phyloP scores from a whole-genome alignment of 2,329 filamentous ascomycete genomes.

The Nemania sp. region DNA sequence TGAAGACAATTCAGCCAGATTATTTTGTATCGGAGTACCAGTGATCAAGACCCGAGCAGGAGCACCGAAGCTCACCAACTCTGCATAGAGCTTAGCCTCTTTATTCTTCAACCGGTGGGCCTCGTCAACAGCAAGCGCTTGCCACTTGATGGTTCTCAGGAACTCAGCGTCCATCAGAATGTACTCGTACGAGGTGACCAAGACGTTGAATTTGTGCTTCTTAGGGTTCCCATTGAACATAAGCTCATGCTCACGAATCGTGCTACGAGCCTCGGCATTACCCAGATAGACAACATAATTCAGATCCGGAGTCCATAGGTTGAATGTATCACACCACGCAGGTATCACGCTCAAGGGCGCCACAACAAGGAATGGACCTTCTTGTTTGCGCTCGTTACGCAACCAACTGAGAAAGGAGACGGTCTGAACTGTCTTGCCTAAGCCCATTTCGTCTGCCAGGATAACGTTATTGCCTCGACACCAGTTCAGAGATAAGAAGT shows the following conservation, averaged over 20 bases:
- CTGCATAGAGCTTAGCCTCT: conserved; percentile 89
- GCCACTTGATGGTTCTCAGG: conserved; percentile 91
- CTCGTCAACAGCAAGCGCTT: conserved; percentile 94
- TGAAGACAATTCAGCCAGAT: conserved; percentile 87
- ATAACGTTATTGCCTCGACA: conserved; percentile 93
- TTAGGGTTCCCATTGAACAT: conserved; percentile 83
- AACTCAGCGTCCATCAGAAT: conserved; percentile 85
- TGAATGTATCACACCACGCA: conserved; percentile 97
- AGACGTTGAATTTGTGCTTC: conserved; percentile 95
- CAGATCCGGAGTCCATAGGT: conserved; percentile 91
- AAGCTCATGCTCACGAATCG: conserved; percentile 89
- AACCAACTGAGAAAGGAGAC: conserved; percentile 98
- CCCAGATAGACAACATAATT: conserved; percentile 98
- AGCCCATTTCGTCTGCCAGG: conserved; percentile 96
- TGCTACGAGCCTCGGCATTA: conserved; percentile 80
- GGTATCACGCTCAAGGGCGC: conserved; percentile 96
- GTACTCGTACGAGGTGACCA: conserved; percentile 97
- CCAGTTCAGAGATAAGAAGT: conserved; percentile 97
- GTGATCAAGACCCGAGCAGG: conserved; percentile 93
- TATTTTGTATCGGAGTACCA: conserved; percentile 97
- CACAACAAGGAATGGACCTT: conserved; percentile 96
- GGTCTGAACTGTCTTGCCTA: conserved; percentile 97
- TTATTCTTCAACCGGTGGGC: conserved; percentile 96
- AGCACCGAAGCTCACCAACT: conserved; percentile 82
- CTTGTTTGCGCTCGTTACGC: conserved; percentile 83